Base-by-base conservation (phyloP, 305 asterid species). In the Fraxinus nigra region DNA sequence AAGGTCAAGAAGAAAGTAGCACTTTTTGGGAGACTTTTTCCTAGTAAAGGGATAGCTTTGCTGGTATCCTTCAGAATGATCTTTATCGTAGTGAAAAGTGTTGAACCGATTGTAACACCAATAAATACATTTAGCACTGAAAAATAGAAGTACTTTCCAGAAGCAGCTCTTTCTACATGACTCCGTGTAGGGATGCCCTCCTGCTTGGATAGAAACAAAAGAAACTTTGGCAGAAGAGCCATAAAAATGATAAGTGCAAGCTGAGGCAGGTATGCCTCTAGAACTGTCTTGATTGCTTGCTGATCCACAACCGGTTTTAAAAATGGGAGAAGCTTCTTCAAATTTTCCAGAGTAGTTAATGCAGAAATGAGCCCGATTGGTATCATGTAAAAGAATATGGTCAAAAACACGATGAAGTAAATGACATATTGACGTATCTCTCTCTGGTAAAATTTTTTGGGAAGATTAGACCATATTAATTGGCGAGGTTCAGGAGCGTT, bases 1-100 rank as follows among this genome's bases (percentile, higher is more conserved):
- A 86, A 95, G 54, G 99, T 95, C 87, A 93, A 72, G 92, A 95
- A 95, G 92, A 95, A 95, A 77, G 99, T 95, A 38, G 99, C 99
- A 90, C 93, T 93, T 85, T 89, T 90, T 0, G 99, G 99, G 80
- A 95, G 98, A 86, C 97, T 93, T 10, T 61, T 61, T 33, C 93
- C 99, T 18, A 95, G 88, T 67, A 90, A 46, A n/a, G 76, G 5
- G 63, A 87, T 8, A 8, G 83, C 1, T 3, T 88, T 77, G 82
- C 86, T 75, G 0, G 99, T 96, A 1, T 88, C 4, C 3, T 90
- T 32, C 89, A 92, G 79, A 61, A 95, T 84, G 0, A 22, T 8
- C 89, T 94, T 92, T 10, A 95, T 78, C 0, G 92, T 77, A 43
- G 80, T 33, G 83, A 91, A 93, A 61, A 95, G 98, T 5, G 97